Evolutionary conservation across 768 basidiomycete species (phyloP).

Genomic region (button mushroom (Agaricus bisporus)): DNA sequence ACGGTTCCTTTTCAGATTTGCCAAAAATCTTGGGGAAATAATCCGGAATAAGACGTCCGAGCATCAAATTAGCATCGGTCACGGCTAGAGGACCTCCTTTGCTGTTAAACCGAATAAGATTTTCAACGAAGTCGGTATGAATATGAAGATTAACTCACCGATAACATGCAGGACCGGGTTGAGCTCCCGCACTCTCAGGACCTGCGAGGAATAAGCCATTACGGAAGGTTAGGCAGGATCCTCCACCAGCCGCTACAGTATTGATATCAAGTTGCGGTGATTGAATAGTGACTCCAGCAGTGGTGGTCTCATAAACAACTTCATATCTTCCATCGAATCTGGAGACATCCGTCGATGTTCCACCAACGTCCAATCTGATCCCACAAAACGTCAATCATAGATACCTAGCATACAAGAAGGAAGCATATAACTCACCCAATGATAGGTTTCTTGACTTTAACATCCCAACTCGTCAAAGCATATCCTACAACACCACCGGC

Average conservation of each 20-base stretch:
- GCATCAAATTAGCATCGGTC: constrained; percentile 87
- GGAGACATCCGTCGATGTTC: constrained; percentile 94
- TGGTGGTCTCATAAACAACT: constrained; percentile 92
- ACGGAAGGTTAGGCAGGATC: constrained; percentile 80
- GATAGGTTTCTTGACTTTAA: constrained; percentile 59
- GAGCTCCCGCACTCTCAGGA: constrained; percentile 88
- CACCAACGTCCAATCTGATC: constrained; percentile 81
- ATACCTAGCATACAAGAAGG: neutral
- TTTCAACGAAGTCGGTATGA: neutral
- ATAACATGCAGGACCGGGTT: constrained; percentile 92
- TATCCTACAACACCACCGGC: constrained; percentile 97
- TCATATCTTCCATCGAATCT: constrained; percentile 90
- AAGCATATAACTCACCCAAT: constrained; percentile 58
- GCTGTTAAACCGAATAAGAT: constrained; percentile 29
- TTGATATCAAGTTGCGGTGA: constrained; percentile 94
- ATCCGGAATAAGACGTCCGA: constrained; percentile 83
- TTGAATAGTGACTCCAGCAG: constrained; percentile 89
- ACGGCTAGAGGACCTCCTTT: constrained; percentile 91
- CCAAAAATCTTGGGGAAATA: constrained; percentile 97
- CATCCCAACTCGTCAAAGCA: constrained; percentile 88
- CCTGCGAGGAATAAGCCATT: constrained; percentile 91
- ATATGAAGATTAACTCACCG: constrained; percentile 37
- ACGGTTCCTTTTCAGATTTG: constrained; percentile 75
- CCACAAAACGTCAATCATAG: neutral
- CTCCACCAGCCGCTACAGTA: constrained; percentile 93